Evolutionary conservation across 257 asterid genomes (phyloP), one percentile per base, ranked within the genome.

Genomic region (Mitragyna speciosa): DNA sequence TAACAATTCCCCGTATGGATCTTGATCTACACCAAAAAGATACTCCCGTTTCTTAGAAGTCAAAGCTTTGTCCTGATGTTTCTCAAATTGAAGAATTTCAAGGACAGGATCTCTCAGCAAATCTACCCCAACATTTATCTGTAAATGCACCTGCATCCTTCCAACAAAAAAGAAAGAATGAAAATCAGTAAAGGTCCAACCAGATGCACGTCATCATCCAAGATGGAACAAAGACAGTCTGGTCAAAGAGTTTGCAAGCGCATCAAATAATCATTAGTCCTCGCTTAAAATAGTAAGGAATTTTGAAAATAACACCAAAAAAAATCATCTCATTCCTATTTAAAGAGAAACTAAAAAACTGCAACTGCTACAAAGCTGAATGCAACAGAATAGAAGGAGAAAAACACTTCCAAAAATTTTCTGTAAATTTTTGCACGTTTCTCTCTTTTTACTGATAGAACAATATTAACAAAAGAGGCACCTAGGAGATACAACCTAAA

Each of bases 91-190:
- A 78, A 94, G 95, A 87, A 96, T 92, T 87, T 96, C 99, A 81
- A 96, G 90, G 83, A 90, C 89, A 75, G 99, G 99, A 87, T 94
- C 92, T 80, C 83, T 89, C 73, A 91, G 86, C 80, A 88, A 87
- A 80, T 90, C 96, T 79, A 87, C 89, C 80, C 94, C 94, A 81
- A 96, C 88, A 87, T 90, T 92, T 84, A 92, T 88, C 86, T 94
- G 98, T 92, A 96, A 94, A 85, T 94, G 97, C 82, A 96, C 96
- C 99, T 96, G 99, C 96, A 93, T 90, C 94, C 97, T 92, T 94
- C 97, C 99, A 87, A 84, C 87, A 88, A 93, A 86, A 81, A 91
- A 88, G 83, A 86, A 82, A 79, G 80, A 86, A 88, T 80, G 86
- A 89, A 92, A 81, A 87, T 91, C 88, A 87, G 86, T 73, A 79